A percentile compares a stretch with the other conserved stretches of the same genome.
phyloP scores from a whole-genome alignment of 768 basidiomycete species.

The Kwoniella bestiolae region DNA sequence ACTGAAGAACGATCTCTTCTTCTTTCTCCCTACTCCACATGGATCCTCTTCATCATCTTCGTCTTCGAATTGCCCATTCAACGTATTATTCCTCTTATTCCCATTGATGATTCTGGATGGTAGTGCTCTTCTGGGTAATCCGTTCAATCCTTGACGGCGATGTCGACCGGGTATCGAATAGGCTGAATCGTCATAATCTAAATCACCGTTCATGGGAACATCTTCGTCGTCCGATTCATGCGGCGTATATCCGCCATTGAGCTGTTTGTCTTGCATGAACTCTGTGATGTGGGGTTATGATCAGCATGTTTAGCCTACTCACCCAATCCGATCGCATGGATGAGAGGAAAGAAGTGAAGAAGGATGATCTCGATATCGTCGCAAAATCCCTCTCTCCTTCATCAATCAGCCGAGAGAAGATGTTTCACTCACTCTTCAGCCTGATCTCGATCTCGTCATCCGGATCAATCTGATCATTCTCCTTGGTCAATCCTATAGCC shows the following conservation, averaged over 20 bases:
- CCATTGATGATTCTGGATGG: slow-evolving; percentile 8
- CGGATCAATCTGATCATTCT: slow-evolving; percentile 41
- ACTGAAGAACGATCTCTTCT: slow-evolving; percentile 44
- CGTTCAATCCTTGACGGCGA: slow-evolving; percentile 20
- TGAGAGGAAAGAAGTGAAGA: too few species aligned
- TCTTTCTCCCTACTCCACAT: slow-evolving; percentile 13
- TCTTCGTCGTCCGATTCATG: slow-evolving; percentile 30
- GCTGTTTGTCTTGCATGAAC: slow-evolving; percentile 18
- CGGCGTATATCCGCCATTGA: slow-evolving; percentile 19
- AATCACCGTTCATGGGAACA: slow-evolving; percentile 22
- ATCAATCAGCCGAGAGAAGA: too few species aligned
- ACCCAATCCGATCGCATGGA: too few species aligned
- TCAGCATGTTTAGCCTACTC: too few species aligned
- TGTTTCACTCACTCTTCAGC: slow-evolving; percentile 54
- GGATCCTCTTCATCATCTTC: slow-evolving; percentile 30
- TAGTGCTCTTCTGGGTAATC: neutral
- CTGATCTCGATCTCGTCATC: slow-evolving; percentile 59
- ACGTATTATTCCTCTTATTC: neutral
- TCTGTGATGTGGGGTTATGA: too few species aligned
- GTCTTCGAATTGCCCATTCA: slow-evolving; percentile 13
- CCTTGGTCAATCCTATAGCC: slow-evolving; percentile 61
- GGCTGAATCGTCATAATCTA: slow-evolving; percentile 22
- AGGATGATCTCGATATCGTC: too few species aligned
- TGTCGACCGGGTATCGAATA: slow-evolving; percentile 20
- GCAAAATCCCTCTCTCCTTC: too few species aligned